Evolutionary conservation across 805 yeast species (phyloP), one percentile per base, ranked within the genome.

Genomic region (Candida maris): DNA sequence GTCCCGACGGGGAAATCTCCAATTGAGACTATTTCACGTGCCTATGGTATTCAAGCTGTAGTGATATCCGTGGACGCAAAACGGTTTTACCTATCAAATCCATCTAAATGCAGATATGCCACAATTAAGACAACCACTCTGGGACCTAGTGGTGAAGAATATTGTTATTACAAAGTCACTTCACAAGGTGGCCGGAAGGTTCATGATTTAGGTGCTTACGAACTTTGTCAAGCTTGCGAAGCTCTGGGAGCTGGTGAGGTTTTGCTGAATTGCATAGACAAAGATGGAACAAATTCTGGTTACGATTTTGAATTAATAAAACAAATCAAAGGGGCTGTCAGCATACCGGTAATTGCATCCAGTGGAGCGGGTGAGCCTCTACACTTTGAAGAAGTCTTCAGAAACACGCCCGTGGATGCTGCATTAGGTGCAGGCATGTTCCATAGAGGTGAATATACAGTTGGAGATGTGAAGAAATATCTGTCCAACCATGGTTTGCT

Each of bases 391-490:
- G 87, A 93, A 46, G 99, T 86, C 2, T 93, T 93, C 55, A 70
- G 68, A 30, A 69, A 81, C 30, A 88, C 97, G 12, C 70, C 74
- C 5, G 82, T 93, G 1, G 98, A 93, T 64, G 99, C 99, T 28
- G 97, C 98, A 13, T 71, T 93, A 27, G 99, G 98, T 25, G 99
- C 99, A 4, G 99, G 99, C 29, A 83, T 93, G 81, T 93, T 93
- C 70, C 99, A 93, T 67, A 73, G 98, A 57, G 89, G 85, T 16
- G 97, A 91, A 53, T 93, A 83, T 62, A 79, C 86, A 9, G 97
- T 93, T 13, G 71, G 74, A 33, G 80, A 88, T 33, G 96, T 93
- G 29, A 93, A 93, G 62, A 58, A 71, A 19, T 79, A 73, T 47
- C 70, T 91, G 57, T 62, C 68, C 30, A 62, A 68, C 1, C 59